A percentile compares a stretch with the other conserved stretches of the same genome.
These are phyloP conservation scores for Fusarium lyarnte DNA, from an alignment of 2,329 filamentous ascomycete species.

Conservation along the genomic window DNA sequence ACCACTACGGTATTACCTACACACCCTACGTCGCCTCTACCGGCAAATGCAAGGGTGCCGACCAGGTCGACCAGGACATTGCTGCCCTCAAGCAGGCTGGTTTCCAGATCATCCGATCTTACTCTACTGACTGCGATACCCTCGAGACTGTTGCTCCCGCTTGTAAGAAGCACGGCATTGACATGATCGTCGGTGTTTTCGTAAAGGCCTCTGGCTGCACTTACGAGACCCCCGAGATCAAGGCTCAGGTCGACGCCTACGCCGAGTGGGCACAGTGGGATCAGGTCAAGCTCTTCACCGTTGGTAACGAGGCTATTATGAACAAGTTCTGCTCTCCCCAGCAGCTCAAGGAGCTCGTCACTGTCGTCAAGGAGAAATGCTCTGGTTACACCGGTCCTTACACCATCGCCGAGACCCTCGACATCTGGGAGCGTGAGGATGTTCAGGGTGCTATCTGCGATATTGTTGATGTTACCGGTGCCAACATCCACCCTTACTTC, in stretches of 20 bases:
- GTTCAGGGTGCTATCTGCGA: conserved; percentile 70
- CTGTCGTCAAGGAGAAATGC: conserved; percentile 71
- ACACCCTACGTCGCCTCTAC: conserved; percentile 72
- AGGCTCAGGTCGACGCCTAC: conserved; percentile 79
- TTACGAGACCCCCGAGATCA: conserved; percentile 67
- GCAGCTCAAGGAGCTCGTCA: conserved; percentile 77
- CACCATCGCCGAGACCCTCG: conserved; percentile 88
- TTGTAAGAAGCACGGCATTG: conserved; percentile 71
- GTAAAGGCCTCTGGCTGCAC: conserved; percentile 73
- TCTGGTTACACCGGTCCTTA: conserved; percentile 77
- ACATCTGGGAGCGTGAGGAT: conserved; percentile 75
- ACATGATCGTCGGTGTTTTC: conserved; percentile 89
- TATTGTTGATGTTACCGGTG: conserved; percentile 80
- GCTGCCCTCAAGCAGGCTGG: conserved; percentile 69
- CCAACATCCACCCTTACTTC: conserved; percentile 96
- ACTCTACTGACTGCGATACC: conserved; percentile 90
- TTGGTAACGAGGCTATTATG: conserved; percentile 92
- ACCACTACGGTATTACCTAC: conserved; percentile 82
- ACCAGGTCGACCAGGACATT: conserved; percentile 69
- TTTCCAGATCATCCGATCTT: conserved; percentile 80
- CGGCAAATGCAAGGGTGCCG: conserved; percentile 71
- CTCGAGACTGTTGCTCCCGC: conserved; percentile 79
- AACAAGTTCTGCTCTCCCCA: conserved; percentile 71
- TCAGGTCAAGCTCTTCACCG: conserved; percentile 79
- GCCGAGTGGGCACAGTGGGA: conserved; percentile 78